Base-by-base conservation (phyloP, 2,329 filamentous ascomycete species). In the Fusarium oligoseptatum region DNA sequence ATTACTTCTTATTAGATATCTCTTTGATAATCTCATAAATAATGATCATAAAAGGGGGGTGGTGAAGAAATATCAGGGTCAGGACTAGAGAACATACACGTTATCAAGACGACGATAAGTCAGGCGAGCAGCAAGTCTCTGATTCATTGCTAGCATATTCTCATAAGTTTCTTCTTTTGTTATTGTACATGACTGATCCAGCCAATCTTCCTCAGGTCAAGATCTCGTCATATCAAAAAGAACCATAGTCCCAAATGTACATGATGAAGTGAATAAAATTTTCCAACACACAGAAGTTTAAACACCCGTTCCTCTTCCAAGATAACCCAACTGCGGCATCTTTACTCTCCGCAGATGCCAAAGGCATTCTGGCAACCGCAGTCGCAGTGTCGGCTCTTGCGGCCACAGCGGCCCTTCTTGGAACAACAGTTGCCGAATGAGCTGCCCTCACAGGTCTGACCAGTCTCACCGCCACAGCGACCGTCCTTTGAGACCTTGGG, bases 361-460 rank as follows among this genome's bases (percentile, higher is more conserved):
- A 82, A 84, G n/a, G 63, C 75, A 10, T 70, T 64, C 75, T 84
- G 81, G 74, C 84, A 85, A 15, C 81, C 81, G 43, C 79, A 80
- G 12, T 78, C 79, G 71, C 84, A 85, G 68, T 84, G 81, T 34
- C 79, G 76, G 37, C 76, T 78, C 71, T 80, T 81, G 48, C 76
- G 78, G 7, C 83, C 83, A 65, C 86, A 88, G 76, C 79, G 81
- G 57, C 83, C 78, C 71, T 79, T 77, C 65, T 76, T 78, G 17
- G 84, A 86, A 79, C 86, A 88, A 80, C 86, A 87, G 66, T 83
- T 75, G 3, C 85, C 85, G 65, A 83, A 85, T 11, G 72, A 58
- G 68, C 82, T 85, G n/a, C 84, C 84, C 41, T 79, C 73, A 71
- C 85, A 87, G 29, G 84, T 86, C 69, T 82, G 82, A 20, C 82